Evolutionary conservation across 2,329 filamentous ascomycete genomes (phyloP), one percentile per base, ranked within the genome.

Genomic region (Ophiostoma pallidulum): DNA sequence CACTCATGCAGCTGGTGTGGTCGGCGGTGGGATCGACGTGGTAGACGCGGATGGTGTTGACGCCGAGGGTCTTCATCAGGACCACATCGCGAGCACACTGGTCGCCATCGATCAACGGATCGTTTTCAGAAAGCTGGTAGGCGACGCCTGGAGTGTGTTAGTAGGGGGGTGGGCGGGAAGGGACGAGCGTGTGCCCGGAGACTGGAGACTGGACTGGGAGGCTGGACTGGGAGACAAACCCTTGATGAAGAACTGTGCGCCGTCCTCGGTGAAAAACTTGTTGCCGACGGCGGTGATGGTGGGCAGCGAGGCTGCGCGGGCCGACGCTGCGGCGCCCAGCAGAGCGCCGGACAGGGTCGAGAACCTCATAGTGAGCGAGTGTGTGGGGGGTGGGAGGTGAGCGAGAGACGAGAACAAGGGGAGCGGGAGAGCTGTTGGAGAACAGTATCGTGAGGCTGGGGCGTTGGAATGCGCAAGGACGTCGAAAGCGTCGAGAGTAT

Each of bases 21-120:
- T 91, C 70, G 28, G 68, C 78, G 3, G 66, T 63, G 2, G 85
- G 69, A 58, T 94, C 82, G 52, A 95, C 86, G 60, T 94, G 87
- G 65, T 95, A 95, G 50, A 92, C 84, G 49, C 89, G 86, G 59
- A 94, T 88, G 26, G 84, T 75, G 63, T 94, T 94, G 61, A 84
- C 78, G 53, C 86, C 87, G 46, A 95, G 71, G 16, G 80, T 78
- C 63, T 86, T 75, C 85, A 94, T 94, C 59, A 90, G 72, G 14
- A 69, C 62, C 36, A 82, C 82, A 67, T 95, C 89, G 56, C 80
- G 78, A 57, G 74, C 64, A 69, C 87, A 94, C 69, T 94, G 89
- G 41, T 77, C 77, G 35, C 76, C 74, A 61, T 92, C 77, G 56
- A 86, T 67, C 53, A 94, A 76, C 41, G 88, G 89, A 60, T 95